These are phyloP conservation scores for Clarireedia monteithiana DNA, from an alignment of 2,329 filamentous ascomycete genomes.

Conservation along the genomic window DNA sequence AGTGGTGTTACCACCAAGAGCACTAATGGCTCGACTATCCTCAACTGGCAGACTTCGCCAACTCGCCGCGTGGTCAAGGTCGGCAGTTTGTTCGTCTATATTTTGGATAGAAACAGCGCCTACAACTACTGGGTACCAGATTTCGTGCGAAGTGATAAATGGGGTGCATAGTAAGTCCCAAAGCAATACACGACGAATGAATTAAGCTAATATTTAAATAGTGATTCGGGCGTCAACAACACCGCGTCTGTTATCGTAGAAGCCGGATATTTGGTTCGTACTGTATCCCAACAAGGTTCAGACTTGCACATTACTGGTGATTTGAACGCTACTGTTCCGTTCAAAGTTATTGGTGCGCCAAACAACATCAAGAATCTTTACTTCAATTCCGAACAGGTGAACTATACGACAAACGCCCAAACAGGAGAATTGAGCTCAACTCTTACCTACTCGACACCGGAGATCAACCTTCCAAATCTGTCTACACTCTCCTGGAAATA, in stretches of 20 bases:
- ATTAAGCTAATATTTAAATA: constrained; percentile 11
- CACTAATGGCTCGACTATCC: constrained; percentile 37
- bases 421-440: constrained; percentile 43
- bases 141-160: constrained; percentile 34
- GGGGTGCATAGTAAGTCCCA: constrained; percentile 26
- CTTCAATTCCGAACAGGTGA: constrained; percentile 47
- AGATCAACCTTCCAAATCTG: constrained; percentile 49
- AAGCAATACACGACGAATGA: no score
- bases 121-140: constrained; percentile 64
- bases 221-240: constrained; percentile 25
- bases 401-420: constrained; percentile 33
- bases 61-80: constrained; percentile 45
- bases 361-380: constrained; percentile 43
- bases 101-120: constrained; percentile 52
- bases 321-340: constrained; percentile 57
- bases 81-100: constrained; percentile 28
- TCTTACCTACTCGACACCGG: constrained; percentile 42
- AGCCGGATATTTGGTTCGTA: constrained; percentile 57
- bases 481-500: constrained; percentile 57
- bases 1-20: constrained; percentile 26
- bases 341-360: constrained; percentile 62
- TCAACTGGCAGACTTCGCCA: constrained; percentile 48
- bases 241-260: constrained; percentile 50
- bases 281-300: constrained; percentile 46
- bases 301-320: constrained; percentile 60